These are phyloP conservation scores for Knufia fluminis DNA, from an alignment of 2,329 filamentous ascomycete species.

Conservation along the genomic window DNA sequence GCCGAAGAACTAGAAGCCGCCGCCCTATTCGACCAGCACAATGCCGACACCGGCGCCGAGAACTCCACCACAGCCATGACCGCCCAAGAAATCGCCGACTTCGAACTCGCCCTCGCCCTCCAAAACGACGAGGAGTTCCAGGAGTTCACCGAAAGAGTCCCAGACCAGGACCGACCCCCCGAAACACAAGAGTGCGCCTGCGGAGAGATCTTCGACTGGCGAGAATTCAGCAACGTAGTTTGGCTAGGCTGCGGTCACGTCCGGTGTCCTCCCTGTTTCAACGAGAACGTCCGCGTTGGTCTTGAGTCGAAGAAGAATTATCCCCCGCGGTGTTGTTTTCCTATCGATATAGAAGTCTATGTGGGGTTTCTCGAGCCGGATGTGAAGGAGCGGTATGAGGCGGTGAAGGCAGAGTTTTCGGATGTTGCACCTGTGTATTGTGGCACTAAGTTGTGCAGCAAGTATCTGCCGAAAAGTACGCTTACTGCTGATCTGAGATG, in stretches of 20 bases:
- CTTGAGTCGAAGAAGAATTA: background rate
- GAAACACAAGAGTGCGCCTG: background rate
- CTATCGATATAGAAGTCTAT: background rate
- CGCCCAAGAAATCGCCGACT: background rate
- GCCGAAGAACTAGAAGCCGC: no score
- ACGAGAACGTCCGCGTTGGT: background rate
- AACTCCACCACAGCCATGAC: background rate
- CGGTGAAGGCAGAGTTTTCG: background rate
- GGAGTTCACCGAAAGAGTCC: background rate
- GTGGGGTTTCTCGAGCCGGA: background rate
- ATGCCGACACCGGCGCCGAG: background rate
- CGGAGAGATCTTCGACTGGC: background rate
- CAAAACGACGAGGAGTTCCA: background rate
- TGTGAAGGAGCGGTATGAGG: background rate
- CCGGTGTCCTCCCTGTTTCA: constrained; percentile 1
- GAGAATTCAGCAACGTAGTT: background rate
- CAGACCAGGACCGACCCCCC: background rate
- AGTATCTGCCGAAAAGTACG: background rate
- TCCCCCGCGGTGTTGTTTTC: background rate
- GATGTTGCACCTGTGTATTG: constrained; percentile 3
- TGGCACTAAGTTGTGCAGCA: background rate
- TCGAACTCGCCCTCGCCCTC: background rate
- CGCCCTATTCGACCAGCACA: background rate
- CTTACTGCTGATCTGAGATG: background rate
- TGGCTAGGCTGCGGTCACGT: background rate